A percentile compares a stretch with the other conserved stretches of the same genome.
Conservation (phyloP, 768 basidiomycete species). For the Rhodotorula taiwanensis region DNA sequence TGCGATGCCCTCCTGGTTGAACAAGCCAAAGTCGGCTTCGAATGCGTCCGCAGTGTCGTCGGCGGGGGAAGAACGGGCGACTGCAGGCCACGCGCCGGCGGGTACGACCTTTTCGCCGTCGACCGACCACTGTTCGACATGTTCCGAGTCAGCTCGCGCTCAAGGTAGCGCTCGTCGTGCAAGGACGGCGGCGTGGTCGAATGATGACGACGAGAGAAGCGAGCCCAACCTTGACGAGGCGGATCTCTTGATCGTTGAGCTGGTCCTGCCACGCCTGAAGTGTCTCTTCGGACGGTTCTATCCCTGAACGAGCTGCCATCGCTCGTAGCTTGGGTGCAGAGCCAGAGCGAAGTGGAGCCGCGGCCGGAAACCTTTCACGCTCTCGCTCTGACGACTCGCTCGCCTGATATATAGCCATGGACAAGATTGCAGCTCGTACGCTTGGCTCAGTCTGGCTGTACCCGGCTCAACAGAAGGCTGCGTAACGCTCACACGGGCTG, state of each 20-base stretch:
- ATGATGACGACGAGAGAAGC: neutral
- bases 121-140: neutral
- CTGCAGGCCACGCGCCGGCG: neutral
- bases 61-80: neutral
- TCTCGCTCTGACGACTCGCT: neutral
- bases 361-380: neutral
- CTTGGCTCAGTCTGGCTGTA: too few relatives aligned
- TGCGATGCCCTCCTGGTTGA: slow-evolving; percentile 54
- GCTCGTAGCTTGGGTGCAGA: too few relatives aligned
- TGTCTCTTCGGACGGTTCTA: slow-evolving; percentile 4
- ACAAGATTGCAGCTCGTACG: neutral
- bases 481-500: too few relatives aligned
- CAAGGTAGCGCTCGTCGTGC: too few relatives aligned
- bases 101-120: slow-evolving; percentile 16
- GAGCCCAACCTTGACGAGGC: slow-evolving; percentile 20
- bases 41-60: slow-evolving; percentile 45
- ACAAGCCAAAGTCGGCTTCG: slow-evolving; percentile 54
- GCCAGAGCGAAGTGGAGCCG: neutral
- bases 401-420: neutral
- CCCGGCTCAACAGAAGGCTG: too few relatives aligned
- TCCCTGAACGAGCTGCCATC: slow-evolving; percentile 27
- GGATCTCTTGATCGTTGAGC: neutral
- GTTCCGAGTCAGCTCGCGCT: too few relatives aligned
- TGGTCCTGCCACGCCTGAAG: neutral
- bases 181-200: too few relatives aligned